These are phyloP conservation scores for Metarhizium humberi DNA, from an alignment of 2,329 filamentous ascomycete genomes.

Conservation along the genomic window DNA sequence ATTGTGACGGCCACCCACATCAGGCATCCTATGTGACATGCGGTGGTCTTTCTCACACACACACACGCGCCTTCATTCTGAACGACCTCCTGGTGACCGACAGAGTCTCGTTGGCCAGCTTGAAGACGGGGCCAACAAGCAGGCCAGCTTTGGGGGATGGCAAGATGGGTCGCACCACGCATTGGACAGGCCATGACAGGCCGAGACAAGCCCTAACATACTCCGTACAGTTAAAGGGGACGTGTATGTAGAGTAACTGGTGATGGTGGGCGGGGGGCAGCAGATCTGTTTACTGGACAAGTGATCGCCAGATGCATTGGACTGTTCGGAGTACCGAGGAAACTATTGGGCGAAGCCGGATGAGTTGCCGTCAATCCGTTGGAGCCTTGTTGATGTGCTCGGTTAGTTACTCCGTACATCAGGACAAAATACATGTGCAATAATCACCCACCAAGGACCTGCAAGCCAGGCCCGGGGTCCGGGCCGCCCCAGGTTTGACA, in stretches of 20 bases:
- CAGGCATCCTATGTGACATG: background rate
- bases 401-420: no score
- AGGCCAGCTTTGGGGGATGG: background rate
- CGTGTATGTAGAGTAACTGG: background rate
- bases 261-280: background rate
- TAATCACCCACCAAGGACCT: no score
- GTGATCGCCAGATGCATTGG: background rate
- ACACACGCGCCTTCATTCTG: no score
- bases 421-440: no score
- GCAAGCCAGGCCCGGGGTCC: no score
- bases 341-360: background rate
- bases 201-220: background rate
- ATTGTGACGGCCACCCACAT: background rate
- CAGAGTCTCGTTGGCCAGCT: no score
- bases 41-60: background rate
- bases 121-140: background rate
- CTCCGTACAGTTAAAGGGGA: no score
- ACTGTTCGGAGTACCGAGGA: background rate
- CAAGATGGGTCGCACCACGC: background rate
- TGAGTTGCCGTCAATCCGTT: background rate
- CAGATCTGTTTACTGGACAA: background rate
- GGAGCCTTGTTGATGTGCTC: background rate
- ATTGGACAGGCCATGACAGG: background rate
- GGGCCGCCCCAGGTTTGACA: no score
- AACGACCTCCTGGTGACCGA: no score